Evolutionary conservation across 352 stramenopile species (phyloP).

Genomic region (Globisporangium echinulatum): DNA sequence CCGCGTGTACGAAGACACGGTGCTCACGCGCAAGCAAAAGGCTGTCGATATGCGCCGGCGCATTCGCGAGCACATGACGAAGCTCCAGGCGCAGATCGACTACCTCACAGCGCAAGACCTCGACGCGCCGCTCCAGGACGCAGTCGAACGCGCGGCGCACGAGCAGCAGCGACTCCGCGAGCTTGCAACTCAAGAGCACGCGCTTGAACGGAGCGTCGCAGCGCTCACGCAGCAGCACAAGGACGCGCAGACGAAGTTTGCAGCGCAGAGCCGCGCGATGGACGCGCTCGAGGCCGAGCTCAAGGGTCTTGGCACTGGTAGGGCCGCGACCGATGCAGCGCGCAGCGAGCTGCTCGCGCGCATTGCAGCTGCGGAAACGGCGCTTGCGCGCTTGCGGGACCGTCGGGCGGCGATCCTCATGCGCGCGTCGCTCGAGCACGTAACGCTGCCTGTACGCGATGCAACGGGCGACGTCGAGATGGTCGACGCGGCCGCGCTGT

Average conservation of each 20-base stretch:
- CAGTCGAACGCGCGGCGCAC: constrained; percentile 32
- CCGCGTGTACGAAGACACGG: constrained; percentile 91
- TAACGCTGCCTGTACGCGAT: constrained; percentile 75
- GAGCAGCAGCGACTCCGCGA: constrained; percentile 52
- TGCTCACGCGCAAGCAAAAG: constrained; percentile 80
- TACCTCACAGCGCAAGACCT: constrained; percentile 70
- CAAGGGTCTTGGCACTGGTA: constrained; percentile 51
- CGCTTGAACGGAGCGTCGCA: constrained; percentile 34
- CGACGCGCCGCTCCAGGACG: constrained; percentile 32
- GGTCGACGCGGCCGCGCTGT: constrained; percentile 26
- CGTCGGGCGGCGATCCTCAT: constrained; percentile 94
- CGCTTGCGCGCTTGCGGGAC: constrained; percentile 89
- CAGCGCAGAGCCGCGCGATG: constrained; percentile 46
- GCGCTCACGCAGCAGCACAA: constrained; percentile 59
- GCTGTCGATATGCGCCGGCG: constrained; percentile 63
- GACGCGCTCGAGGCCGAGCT: constrained; percentile 59
- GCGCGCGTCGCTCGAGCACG: constrained; percentile 92
- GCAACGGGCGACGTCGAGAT: constrained; percentile 50
- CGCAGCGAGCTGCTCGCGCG: constrained; percentile 72
- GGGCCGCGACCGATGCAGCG: constrained; percentile 56
- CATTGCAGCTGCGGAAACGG: constrained; percentile 85
- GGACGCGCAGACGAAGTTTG: not conserved
- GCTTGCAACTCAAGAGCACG: constrained; percentile 41
- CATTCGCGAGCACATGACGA: constrained; percentile 76
- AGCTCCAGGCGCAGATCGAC: constrained; percentile 72